Conservation (phyloP, 805 yeast genomes). For the Saccharomycopsis fibuligera region DNA sequence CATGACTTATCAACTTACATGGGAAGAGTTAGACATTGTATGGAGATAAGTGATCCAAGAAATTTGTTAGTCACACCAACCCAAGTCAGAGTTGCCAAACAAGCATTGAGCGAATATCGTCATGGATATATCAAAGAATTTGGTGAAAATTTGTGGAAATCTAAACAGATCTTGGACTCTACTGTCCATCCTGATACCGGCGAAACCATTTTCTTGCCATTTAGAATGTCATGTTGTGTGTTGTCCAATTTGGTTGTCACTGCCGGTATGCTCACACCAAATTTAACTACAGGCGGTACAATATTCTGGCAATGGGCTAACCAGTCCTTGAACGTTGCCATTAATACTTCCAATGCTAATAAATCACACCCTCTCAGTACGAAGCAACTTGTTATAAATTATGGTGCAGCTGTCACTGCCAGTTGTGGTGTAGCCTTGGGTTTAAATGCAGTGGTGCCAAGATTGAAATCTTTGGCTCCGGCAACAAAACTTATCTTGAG, state of each 20-base stretch:
- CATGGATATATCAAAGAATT: slow-evolving; percentile 59
- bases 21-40: slow-evolving; percentile 94
- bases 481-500: slow-evolving; percentile 65
- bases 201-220: slow-evolving; percentile 85
- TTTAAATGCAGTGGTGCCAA: slow-evolving; percentile 84
- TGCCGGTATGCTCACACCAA: slow-evolving; percentile 96
- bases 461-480: slow-evolving; percentile 63
- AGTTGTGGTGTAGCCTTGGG: slow-evolving; percentile 96
- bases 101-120: slow-evolving; percentile 62
- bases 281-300: slow-evolving; percentile 83
- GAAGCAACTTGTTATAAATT: slow-evolving; percentile 68
- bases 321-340: slow-evolving; percentile 94
- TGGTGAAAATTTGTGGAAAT: slow-evolving; percentile 82
- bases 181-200: slow-evolving; percentile 97
- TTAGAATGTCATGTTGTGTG: slow-evolving; percentile 96
- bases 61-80: slow-evolving; percentile 69
- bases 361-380: slow-evolving; percentile 88
- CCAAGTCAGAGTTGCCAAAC: slow-evolving; percentile 60
- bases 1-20: slow-evolving; percentile 77
- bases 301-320: slow-evolving; percentile 97
- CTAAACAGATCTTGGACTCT: slow-evolving; percentile 82
- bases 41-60: slow-evolving; percentile 86
- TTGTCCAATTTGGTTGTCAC: slow-evolving; percentile 90
- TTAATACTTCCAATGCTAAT: slow-evolving; percentile 93
- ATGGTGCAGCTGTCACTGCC: slow-evolving; percentile 84